These are phyloP conservation scores for Nakaseomyces delphensis DNA, from an alignment of 1,139 yeast genomes.

Conservation along the genomic window DNA sequence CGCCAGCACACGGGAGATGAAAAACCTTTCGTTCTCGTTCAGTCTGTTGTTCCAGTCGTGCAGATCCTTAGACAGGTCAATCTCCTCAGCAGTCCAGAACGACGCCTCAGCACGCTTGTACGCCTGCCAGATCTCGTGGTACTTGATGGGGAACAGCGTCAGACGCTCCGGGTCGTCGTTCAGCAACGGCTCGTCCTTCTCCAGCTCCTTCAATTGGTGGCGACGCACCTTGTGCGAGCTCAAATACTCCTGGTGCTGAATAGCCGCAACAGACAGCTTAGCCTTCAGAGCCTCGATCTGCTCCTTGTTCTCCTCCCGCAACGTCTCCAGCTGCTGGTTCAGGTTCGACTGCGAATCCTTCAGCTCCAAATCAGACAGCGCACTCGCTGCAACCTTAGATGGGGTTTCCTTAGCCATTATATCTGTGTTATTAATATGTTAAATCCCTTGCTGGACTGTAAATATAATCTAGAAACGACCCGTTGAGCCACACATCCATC, in stretches of 20 bases:
- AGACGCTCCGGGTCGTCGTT: constrained; percentile 78
- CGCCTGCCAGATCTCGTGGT: constrained; percentile 98
- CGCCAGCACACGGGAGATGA: constrained; percentile 86
- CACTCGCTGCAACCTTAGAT: constrained; percentile 38
- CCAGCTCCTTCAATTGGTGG: constrained; percentile 61
- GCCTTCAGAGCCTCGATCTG: constrained; percentile 15
- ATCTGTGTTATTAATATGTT: neutral
- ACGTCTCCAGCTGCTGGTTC: constrained; percentile 17
- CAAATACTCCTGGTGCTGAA: constrained; percentile 47
- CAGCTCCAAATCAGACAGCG: constrained; percentile 35
- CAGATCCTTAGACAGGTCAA: constrained; percentile 85
- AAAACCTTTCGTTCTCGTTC: constrained; percentile 84
- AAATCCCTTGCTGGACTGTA: no score
- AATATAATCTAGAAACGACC: no score
- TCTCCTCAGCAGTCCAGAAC: constrained; percentile 99
- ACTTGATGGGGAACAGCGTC: constrained; percentile 92
- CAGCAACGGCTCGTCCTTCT: constrained; percentile 83
- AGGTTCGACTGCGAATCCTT: constrained; percentile 28
- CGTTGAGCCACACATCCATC: no score
- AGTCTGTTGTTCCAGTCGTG: constrained; percentile 86
- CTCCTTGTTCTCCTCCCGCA: constrained; percentile 17
- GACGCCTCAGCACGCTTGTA: constrained; percentile 99
- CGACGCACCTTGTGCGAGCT: constrained; percentile 57
- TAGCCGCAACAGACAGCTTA: constrained; percentile 24
- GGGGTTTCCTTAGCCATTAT: constrained; percentile 36